These are phyloP conservation scores for Medakamo hakoo DNA, from an alignment of 139 green algal species.

Conservation along the genomic window DNA sequence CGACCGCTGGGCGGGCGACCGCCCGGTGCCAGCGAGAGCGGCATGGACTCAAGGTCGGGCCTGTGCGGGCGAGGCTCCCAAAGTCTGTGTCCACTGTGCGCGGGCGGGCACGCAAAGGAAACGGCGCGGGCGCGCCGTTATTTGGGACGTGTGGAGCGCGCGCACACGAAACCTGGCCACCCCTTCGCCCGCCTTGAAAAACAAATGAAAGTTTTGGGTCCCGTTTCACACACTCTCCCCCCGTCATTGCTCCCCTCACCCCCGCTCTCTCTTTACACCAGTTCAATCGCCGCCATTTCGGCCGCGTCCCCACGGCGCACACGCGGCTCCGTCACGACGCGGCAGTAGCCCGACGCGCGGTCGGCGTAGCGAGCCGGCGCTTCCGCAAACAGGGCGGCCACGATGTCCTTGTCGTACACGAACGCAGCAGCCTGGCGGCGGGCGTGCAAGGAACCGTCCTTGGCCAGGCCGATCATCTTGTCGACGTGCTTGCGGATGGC, in stretches of 20 bases:
- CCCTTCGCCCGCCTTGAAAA: too few species aligned
- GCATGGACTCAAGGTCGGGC: too few species aligned
- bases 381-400: slow-evolving; percentile 73
- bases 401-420: slow-evolving; percentile 84
- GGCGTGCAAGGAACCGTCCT: slow-evolving; percentile 72
- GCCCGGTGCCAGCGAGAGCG: too few species aligned
- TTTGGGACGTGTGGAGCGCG: too few species aligned
- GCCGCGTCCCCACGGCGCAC: slow-evolving; percentile 67
- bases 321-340: slow-evolving; percentile 46
- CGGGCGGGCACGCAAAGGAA: too few species aligned
- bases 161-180: too few species aligned
- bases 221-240: too few species aligned
- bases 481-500: slow-evolving; percentile 88
- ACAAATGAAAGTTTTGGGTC: too few species aligned
- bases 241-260: not conserved
- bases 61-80: too few species aligned
- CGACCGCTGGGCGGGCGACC: too few species aligned
- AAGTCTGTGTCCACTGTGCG: too few species aligned
- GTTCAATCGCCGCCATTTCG: slow-evolving; percentile 91
- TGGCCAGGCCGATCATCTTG: slow-evolving; percentile 96
- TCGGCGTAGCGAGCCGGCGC: slow-evolving; percentile 68
- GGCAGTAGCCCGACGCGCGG: slow-evolving; percentile 77
- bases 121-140: too few species aligned
- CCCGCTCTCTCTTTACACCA: slow-evolving; percentile 50
- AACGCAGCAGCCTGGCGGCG: slow-evolving; percentile 67